Evolutionary conservation across 805 yeast genomes (phyloP), one percentile per base, ranked within the genome.

Genomic region (Cyberlindnera samutprakarnensis): DNA sequence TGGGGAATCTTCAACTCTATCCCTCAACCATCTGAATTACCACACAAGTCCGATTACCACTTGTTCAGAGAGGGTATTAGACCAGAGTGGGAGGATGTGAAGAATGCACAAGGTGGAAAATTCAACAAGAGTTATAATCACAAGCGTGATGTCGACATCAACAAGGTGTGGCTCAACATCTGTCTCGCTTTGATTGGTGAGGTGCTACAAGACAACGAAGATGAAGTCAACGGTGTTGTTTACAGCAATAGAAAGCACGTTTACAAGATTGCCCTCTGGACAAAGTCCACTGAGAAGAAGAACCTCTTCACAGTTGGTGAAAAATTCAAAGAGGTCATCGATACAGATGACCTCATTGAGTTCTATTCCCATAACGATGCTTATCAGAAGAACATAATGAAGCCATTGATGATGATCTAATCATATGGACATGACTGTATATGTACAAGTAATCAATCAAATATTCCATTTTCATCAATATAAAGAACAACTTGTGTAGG

Each of bases 81-180:
- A 60, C 98, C 98, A 35, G 97, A 92, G 70, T 90, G 98, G 98
- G 98, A 90, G 70, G 96, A 92, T 61, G 68, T 65, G 33, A 72
- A 75, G 43, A 92, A 92, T 62, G 60, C 83, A 37, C 70, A 78
- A 47, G 98, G 98, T 56, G 98, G 98, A 53, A 85, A 83, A 64
- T 92, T 96, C 95, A 70, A 83, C 24, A 83, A 74, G 63, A 78
- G 72, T 61, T 76, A 81, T 61, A 78, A 68, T 57, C 70, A 73
- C 41, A 80, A 71, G 43, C 64, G 61, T 37, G 59, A 63, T 39
- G 61, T 65, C 28, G 76, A 75, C 39, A 77, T 85, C 56, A 90
- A 88, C 58, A 94, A 86, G 47, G 68, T 85, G 54, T 92, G 97
- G 97, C 76, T 86, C 54, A 69, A 92, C 60, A 77, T 87, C 32